Evolutionary conservation across 1,139 yeast species (phyloP).

Genomic region (Lodderomyces metapsilosis): DNA sequence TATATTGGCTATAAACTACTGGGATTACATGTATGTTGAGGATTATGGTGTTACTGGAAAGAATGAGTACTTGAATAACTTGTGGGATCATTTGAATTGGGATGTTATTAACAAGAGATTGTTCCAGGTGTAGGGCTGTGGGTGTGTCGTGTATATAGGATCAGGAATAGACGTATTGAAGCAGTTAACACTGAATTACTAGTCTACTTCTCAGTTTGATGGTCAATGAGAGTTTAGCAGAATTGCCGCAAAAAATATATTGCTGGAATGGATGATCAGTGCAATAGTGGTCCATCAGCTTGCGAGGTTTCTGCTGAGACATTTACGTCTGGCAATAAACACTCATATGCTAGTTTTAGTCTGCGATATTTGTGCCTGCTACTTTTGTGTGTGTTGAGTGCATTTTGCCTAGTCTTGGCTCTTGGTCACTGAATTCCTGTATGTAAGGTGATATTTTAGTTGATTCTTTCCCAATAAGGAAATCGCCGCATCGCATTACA

Average conservation of each 20-base stretch:
- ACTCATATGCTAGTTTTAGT: not conserved
- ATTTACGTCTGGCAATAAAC: not conserved
- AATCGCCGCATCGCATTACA: not conserved
- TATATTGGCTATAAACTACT: slow-evolving; percentile 71
- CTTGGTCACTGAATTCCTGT: not conserved
- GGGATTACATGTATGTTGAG: slow-evolving; percentile 82
- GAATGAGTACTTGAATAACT: slow-evolving; percentile 67
- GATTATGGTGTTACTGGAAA: slow-evolving; percentile 86
- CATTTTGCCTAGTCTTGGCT: not conserved
- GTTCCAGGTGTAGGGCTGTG: slow-evolving; percentile 32
- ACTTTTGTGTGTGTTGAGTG: not conserved
- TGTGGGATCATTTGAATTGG: slow-evolving; percentile 87
- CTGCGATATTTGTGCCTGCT: not conserved
- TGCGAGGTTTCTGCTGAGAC: not conserved
- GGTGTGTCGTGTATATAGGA: not conserved
- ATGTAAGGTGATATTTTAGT: not conserved
- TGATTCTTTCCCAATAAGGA: not conserved
- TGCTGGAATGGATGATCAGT: not conserved
- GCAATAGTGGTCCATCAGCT: not conserved
- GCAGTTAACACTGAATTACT: too few relatives aligned
- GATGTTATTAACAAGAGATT: slow-evolving; percentile 68
- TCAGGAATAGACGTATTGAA: not conserved
- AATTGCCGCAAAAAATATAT: not conserved
- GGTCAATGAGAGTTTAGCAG: not conserved
- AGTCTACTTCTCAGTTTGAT: slow-evolving; percentile 20